Evolutionary conservation across 257 asterid genomes (phyloP).

Genomic region (Solanum peruvianum): DNA sequence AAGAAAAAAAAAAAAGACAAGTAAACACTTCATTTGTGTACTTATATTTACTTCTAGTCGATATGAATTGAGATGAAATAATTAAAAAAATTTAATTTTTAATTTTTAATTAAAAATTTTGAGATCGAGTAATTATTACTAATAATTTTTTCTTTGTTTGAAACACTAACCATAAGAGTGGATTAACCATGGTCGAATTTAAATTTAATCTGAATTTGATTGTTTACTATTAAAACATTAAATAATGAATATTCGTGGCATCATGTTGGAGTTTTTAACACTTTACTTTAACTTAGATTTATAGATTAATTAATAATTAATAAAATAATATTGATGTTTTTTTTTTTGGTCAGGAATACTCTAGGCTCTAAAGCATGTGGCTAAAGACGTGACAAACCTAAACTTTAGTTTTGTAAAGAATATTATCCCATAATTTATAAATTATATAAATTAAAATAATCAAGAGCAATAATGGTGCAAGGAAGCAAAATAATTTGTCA

Average conservation of each 20-base stretch:
- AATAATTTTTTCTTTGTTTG: fast-evolving
- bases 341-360: background rate
- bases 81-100: fast-evolving
- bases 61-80: fast-evolving
- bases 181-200: too few relatives aligned
- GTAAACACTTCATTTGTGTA: background rate
- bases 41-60: too few relatives aligned
- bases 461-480: background rate
- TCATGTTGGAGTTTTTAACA: background rate
- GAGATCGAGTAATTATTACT: fast-evolving
- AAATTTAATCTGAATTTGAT: background rate
- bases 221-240: background rate
- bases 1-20: background rate
- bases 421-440: background rate
- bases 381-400: background rate
- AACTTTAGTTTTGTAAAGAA: background rate
- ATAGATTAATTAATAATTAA: background rate
- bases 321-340: background rate
- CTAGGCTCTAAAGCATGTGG: background rate
- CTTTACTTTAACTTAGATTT: background rate
- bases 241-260: background rate
- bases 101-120: fast-evolving
- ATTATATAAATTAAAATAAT: background rate
- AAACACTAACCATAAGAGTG: fast-evolving
- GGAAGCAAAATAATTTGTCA: background rate